Evolutionary conservation across 163 green algal genomes (phyloP).

Genomic region (Scenedesmus sp.): DNA sequence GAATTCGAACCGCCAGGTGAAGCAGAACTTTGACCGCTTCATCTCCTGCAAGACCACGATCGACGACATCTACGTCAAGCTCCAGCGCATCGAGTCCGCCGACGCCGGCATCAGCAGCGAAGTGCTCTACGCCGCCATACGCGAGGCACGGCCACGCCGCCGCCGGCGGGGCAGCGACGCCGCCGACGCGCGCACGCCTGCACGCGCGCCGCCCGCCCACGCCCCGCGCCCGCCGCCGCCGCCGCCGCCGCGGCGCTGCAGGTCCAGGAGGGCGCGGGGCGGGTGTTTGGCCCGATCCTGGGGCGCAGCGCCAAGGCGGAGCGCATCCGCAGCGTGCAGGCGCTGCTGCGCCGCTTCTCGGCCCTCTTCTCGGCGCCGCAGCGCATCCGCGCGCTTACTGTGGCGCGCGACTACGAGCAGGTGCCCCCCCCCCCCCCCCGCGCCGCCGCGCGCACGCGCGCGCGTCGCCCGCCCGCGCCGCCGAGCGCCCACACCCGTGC

Average conservation of each 20-base stretch:
- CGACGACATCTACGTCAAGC: slow-evolving; percentile 80
- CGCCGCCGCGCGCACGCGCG: not conserved
- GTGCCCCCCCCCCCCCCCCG: slow-evolving; percentile 15
- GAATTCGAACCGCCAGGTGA: no score
- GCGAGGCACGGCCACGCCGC: slow-evolving; percentile 29
- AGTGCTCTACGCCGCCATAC: slow-evolving; percentile 56
- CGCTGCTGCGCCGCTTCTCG: slow-evolving; percentile 78
- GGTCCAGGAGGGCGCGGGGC: slow-evolving; percentile 64
- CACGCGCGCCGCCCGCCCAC: no score
- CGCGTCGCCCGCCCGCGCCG: not conserved
- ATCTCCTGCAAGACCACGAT: slow-evolving; percentile 92
- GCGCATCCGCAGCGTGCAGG: slow-evolving; percentile 74
- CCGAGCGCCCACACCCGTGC: no score
- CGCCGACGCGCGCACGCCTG: no score
- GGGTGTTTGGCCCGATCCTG: slow-evolving; percentile 71
- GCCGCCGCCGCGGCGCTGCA: slow-evolving; percentile 22
- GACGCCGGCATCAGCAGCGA: slow-evolving; percentile 44
- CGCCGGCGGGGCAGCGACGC: no score
- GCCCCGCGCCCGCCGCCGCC: not conserved
- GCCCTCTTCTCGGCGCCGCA: slow-evolving; percentile 74
- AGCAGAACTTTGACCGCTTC: slow-evolving; percentile 96
- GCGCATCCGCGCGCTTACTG: slow-evolving; percentile 61
- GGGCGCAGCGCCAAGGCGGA: slow-evolving; percentile 76
- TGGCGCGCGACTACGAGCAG: slow-evolving; percentile 66
- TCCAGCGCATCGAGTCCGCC: slow-evolving; percentile 52